Base-by-base conservation (phyloP, 2,329 filamentous ascomycete genomes). In the Chaetoscypha palmicola region DNA sequence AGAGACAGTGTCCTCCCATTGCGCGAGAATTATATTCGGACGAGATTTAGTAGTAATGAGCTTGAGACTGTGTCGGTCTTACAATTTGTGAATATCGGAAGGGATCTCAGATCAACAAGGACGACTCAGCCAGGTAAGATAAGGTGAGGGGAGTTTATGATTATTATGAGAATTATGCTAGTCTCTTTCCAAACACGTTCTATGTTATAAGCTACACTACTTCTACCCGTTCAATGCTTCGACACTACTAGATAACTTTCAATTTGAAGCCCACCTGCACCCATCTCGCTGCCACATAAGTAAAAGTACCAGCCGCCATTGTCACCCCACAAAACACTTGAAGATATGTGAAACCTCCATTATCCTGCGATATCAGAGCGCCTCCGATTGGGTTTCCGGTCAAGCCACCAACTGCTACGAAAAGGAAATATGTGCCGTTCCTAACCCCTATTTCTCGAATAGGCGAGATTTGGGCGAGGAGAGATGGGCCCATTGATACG, bases 381-480 rank as follows among this genome's bases (percentile, higher is more conserved):
- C 82, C 82, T 1, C 72, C 81, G 53, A 87, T 82, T 0, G 83
- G 83, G 35, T 72, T 77, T 1, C 82, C 80, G 0, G 77, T 78
- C 39, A 90, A 64, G 1, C 78, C 80, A 3, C 79, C 82, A 23
- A 88, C 65, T 1, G 77, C 72, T 44, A 79, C 69, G 36, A 80
- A 60, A 12, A 76, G 72, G 58, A 83, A 85, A 20, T 77, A 70
- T 0, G 74, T 72, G 1, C 86, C 86, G 2, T 73, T 79, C 4
- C 84, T 70, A 1, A 81, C 73, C 11, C 85, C 86, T 24, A 89
- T 80, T 59, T 86, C 72, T 16, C 76, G 69, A 28, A 86, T 73
- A 35, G 85, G 80, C 1, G 76, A 80, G 49, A 88, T 83, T 56
- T 88, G 81, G 1, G 81, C 81, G 17, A 89, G 68, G 11, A 84